These are phyloP conservation scores for Didymellaceae sp. DNA, from an alignment of 2,329 filamentous ascomycete species.

Conservation along the genomic window DNA sequence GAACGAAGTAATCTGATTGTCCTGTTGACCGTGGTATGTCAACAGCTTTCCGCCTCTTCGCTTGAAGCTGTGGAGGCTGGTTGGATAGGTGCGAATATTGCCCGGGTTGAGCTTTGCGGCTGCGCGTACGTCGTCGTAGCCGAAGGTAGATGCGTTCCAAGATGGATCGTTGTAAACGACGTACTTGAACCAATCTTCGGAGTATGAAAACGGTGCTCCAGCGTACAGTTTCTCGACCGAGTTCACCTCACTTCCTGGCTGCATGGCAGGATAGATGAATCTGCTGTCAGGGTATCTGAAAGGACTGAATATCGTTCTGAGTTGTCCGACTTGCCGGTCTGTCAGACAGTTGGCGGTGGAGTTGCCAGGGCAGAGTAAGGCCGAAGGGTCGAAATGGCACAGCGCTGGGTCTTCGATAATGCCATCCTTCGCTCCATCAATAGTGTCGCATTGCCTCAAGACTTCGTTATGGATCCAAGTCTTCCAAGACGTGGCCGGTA, in stretches of 20 bases:
- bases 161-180: conserved; percentile 50
- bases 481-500: conserved; percentile 30
- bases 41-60: conserved; percentile 53
- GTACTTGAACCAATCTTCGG: conserved; percentile 54
- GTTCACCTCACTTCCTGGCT: conserved; percentile 54
- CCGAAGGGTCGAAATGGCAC: conserved; percentile 47
- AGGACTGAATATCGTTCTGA: conserved; percentile 52
- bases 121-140: conserved; percentile 30
- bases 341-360: conserved; percentile 50
- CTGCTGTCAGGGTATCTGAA: conserved; percentile 51
- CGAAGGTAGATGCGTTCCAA: conserved; percentile 31
- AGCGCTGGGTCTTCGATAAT: conserved; percentile 54
- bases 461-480: conserved; percentile 52
- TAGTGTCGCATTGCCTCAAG: conserved; percentile 57
- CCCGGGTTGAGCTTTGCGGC: conserved; percentile 46
- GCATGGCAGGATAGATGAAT: conserved; percentile 57
- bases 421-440: conserved; percentile 57
- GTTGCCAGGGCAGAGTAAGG: conserved; percentile 42
- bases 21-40: conserved; percentile 53
- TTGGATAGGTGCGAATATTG: conserved; percentile 47
- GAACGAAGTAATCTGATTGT: conserved; percentile 53
- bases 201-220: conserved; percentile 48
- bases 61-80: conserved; percentile 41
- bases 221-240: conserved; percentile 48
- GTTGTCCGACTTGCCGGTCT: conserved; percentile 50